Evolutionary conservation across 164 flowering plant species (phyloP).

Genomic region (Macadamia integrifolia): DNA sequence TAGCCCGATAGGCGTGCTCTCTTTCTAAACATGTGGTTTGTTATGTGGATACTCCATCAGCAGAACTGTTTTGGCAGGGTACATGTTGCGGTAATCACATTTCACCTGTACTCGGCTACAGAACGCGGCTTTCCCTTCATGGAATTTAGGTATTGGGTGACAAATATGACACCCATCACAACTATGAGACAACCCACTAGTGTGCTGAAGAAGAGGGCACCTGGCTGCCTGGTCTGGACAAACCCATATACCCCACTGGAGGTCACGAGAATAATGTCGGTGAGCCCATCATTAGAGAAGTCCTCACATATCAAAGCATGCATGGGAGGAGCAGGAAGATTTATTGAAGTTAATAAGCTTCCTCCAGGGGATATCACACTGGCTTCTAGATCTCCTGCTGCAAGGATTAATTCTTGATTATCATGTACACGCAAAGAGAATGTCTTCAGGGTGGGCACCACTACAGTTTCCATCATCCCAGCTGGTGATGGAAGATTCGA

Average conservation of each 20-base stretch:
- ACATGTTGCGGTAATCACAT: neutral
- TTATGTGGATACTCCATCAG: neutral
- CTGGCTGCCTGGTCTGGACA: constrained; percentile 96
- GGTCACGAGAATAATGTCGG: constrained; percentile 81
- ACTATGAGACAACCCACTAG: constrained; percentile 90
- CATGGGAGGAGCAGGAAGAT: constrained; percentile 84
- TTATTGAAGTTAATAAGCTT: constrained; percentile 49
- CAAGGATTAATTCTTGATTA: constrained; percentile 66
- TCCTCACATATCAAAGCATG: constrained; percentile 72
- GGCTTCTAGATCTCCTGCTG: constrained; percentile 91
- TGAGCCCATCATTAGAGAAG: constrained; percentile 93
- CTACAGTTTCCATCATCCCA: constrained; percentile 69
- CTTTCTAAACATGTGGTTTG: neutral
- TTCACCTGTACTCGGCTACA: constrained; percentile 36
- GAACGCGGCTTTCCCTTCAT: constrained; percentile 74
- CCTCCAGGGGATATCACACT: constrained; percentile 87
- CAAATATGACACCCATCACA: constrained; percentile 85
- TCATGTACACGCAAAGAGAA: constrained; percentile 63
- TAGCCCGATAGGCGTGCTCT: neutral
- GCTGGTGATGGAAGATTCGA: constrained; percentile 90
- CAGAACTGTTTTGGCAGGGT: neutral
- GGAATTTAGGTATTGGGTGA: constrained; percentile 81
- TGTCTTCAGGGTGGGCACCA: constrained; percentile 76
- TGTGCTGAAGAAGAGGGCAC: constrained; percentile 97
- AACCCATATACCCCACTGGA: constrained; percentile 85